Evolutionary conservation across 2,329 filamentous ascomycete species (phyloP).

Genomic region (Microascus cirrosus): DNA sequence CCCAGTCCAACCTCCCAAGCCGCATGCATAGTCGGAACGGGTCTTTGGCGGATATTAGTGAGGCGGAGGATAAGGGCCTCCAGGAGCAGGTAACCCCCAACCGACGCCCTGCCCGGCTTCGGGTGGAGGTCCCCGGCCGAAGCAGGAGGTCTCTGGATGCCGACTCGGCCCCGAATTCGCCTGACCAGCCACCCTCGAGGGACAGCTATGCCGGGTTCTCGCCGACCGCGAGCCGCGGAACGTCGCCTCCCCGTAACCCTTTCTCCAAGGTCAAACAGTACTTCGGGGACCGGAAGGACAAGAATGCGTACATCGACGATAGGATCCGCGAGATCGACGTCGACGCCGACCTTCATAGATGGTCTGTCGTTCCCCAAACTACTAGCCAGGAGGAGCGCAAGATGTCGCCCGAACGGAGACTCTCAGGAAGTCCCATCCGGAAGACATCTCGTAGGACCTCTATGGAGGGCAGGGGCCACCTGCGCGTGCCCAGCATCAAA

Average conservation of each 20-base stretch:
- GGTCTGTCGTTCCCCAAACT: background rate
- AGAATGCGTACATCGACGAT: conserved; percentile 2
- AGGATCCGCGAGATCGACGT: background rate
- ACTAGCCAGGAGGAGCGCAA: conserved; percentile 1
- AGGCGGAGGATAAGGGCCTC: conserved; percentile 18
- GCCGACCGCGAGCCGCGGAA: conserved; percentile 47
- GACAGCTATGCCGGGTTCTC: conserved; percentile 42
- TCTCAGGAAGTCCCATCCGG: conserved; percentile 25
- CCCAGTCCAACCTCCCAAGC: conserved; percentile 15
- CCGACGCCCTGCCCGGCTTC: conserved; percentile 23
- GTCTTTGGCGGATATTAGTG: conserved; percentile 27
- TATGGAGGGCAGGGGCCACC: conserved; percentile 25
- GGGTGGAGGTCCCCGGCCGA: conserved; percentile 34
- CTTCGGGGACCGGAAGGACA: conserved; percentile 29
- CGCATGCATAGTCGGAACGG: conserved; percentile 21
- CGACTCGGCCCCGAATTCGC: conserved; percentile 29
- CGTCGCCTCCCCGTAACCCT: conserved; percentile 52
- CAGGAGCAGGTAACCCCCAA: conserved; percentile 9
- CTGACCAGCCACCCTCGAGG: conserved; percentile 34
- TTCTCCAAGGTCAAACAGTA: conserved; percentile 43
- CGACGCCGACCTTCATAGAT: background rate
- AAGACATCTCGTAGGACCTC: conserved; percentile 30
- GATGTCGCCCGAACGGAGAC: conserved; percentile 15
- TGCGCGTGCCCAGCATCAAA: conserved; percentile 37
- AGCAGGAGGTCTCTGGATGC: background rate